Evolutionary conservation across 805 yeast species (phyloP).

Genomic region (Wickerhamiella kurtzmanii): DNA sequence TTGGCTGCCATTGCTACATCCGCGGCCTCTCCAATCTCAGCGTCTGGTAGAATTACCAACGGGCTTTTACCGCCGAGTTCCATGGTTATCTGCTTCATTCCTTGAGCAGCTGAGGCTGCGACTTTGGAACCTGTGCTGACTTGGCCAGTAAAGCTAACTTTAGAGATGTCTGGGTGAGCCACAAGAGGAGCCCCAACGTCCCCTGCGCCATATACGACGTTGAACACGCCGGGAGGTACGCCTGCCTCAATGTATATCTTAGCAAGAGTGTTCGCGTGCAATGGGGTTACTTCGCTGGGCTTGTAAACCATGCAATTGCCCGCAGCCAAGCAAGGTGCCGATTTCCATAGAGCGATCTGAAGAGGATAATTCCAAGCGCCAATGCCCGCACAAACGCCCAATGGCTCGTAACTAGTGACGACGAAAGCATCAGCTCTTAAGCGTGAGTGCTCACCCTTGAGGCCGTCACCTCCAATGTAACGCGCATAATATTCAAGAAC

Average conservation of each 20-base stretch:
- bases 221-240: conserved; percentile 60
- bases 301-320: conserved; percentile 61
- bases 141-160: conserved; percentile 87
- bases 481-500: conserved; percentile 49
- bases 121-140: conserved; percentile 73
- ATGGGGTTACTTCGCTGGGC: conserved; percentile 61
- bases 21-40: conserved; percentile 60
- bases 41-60: conserved; percentile 70
- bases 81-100: conserved; percentile 72
- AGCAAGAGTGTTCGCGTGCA: conserved; percentile 49
- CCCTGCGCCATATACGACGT: conserved; percentile 58
- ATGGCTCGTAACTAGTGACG: conserved; percentile 51
- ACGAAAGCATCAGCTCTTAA: conserved; percentile 45
- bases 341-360: conserved; percentile 61
- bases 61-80: conserved; percentile 95
- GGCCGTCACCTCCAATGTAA: conserved; percentile 67
- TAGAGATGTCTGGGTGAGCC: conserved; percentile 49
- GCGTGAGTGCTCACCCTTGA: conserved; percentile 45
- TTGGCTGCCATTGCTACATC: conserved; percentile 61
- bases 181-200: conserved; percentile 51
- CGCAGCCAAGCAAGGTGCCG: conserved; percentile 68
- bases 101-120: conserved; percentile 53
- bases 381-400: conserved; percentile 53
- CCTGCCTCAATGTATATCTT: conserved; percentile 48
- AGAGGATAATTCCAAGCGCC: conserved; percentile 62